These are phyloP conservation scores for Xylaria hypoxylon DNA, from an alignment of 2,329 filamentous ascomycete species.

Conservation along the genomic window DNA sequence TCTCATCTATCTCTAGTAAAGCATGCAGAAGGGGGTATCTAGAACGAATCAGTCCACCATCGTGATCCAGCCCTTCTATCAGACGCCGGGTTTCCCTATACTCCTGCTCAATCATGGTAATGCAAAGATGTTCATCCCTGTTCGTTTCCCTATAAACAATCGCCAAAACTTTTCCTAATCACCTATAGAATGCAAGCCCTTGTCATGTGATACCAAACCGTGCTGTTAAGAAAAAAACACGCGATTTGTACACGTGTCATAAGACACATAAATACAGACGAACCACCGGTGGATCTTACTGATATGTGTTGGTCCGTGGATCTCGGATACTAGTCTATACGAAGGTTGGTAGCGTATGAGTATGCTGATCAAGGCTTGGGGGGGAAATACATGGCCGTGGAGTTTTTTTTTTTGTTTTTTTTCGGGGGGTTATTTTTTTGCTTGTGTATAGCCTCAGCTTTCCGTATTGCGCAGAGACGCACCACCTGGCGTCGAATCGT, in stretches of 20 bases:
- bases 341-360: conserved; percentile 3
- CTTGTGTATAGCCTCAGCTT: conserved; percentile 6
- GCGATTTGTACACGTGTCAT: conserved; percentile 12
- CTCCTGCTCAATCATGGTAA: conserved; percentile 33
- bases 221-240: conserved; percentile 21
- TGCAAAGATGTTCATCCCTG: conserved; percentile 33
- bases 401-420: no score
- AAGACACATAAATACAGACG: conserved; percentile 19
- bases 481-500: conserved; percentile 38
- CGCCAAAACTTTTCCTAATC: conserved; percentile 29
- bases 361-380: neutral
- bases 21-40: conserved; percentile 42
- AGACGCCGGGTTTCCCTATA: conserved; percentile 35
- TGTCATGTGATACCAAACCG: conserved; percentile 26
- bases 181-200: conserved; percentile 30
- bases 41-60: conserved; percentile 35
- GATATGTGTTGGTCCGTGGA: conserved; percentile 12
- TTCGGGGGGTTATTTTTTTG: conserved; percentile 4
- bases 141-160: conserved; percentile 30
- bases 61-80: conserved; percentile 35
- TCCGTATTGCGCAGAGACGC: conserved; percentile 20
- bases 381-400: neutral
- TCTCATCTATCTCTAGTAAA: conserved; percentile 36
- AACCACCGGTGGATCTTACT: conserved; percentile 5
- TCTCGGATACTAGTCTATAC: conserved; percentile 7